Base-by-base conservation (phyloP, 1,284 basidiomycete genomes). In the Apiotrichum brassicae region DNA sequence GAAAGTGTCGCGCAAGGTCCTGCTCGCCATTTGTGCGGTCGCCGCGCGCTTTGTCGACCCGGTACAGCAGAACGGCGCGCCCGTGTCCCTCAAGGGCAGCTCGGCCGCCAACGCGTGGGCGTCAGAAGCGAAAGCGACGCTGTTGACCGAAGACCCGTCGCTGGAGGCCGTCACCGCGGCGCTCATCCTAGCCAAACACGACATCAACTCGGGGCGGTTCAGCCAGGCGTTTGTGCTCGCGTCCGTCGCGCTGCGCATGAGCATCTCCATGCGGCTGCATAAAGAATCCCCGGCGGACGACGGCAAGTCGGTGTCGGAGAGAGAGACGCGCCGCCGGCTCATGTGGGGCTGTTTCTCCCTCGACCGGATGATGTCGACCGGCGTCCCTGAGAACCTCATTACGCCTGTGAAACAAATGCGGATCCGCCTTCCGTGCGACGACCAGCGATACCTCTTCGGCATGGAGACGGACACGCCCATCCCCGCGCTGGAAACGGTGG, bases 311-410 rank as follows among this genome's bases (percentile, higher is more conserved):
- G 35, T 45, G 11, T 43, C 46, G 6, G 58, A 59, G 26, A 49
- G 58, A 9, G 59, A 60, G 20, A 60, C 59, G 1, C 43, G 57
- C 1, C 48, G 59, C 4, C 46, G 59, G 2, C 50, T 60, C 25
- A 56, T 58, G 49, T 60, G 54, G 51, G 49, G 30, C 22, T 60
- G 59, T 49, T 60, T 51, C 46, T 58, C 50, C 12, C 40, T 60
- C 18, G 59, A 60, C 41, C 39, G 59, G 13, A 58, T 56, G 51
- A 56, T 60, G 59, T 45, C 47, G n/a, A 58, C 57, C 1, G 59
- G 59, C 8, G 43, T 56, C 3, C 41, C 56, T 6, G 59, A 60
- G 43, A 48, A 35, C 32, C 20, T 54, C 14, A 28, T 28, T 7
- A 44, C 39, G 1, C 52, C 56, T 1, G 49, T 52, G 0, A 9